Evolutionary conservation across 805 yeast species (phyloP).

Genomic region (Yamadazyma endophytica): DNA sequence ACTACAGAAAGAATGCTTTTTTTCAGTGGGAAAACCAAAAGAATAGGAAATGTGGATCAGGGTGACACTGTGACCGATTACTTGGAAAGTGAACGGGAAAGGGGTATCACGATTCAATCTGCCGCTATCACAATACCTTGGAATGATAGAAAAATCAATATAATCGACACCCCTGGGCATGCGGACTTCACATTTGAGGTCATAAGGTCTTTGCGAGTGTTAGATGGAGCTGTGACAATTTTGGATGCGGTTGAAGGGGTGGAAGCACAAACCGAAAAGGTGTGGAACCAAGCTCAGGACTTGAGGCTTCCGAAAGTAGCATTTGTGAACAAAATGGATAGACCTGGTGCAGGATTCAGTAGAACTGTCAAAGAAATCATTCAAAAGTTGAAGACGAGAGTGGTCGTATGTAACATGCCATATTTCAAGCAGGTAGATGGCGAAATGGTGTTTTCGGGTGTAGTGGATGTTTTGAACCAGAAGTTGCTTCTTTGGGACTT

Average conservation of each 20-base stretch:
- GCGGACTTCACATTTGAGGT: slow-evolving; percentile 97
- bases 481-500: slow-evolving; percentile 54
- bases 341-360: slow-evolving; percentile 93
- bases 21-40: slow-evolving; percentile 72
- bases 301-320: slow-evolving; percentile 70
- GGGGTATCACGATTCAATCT: slow-evolving; percentile 95
- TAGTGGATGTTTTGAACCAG: slow-evolving; percentile 68
- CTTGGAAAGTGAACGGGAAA: slow-evolving; percentile 79
- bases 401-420: slow-evolving; percentile 75
- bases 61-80: slow-evolving; percentile 97
- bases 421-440: slow-evolving; percentile 46
- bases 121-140: slow-evolving; percentile 93
- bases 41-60: slow-evolving; percentile 91
- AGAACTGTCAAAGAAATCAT: slow-evolving; percentile 84
- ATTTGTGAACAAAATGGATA: slow-evolving; percentile 92
- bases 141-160: slow-evolving; percentile 71
- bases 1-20: slow-evolving; percentile 95
- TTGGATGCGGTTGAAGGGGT: slow-evolving; percentile 97
- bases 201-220: slow-evolving; percentile 77
- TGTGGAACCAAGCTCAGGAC: slow-evolving; percentile 81
- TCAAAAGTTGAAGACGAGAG: slow-evolving; percentile 67
- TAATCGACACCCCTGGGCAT: slow-evolving; percentile 97
- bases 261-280: slow-evolving; percentile 96
- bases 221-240: slow-evolving; percentile 92
- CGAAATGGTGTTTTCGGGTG: slow-evolving; percentile 51